Evolutionary conservation across 129 eudicot species (phyloP), one percentile per base, ranked within the genome.

Genomic region (Helianthus annuus): DNA sequence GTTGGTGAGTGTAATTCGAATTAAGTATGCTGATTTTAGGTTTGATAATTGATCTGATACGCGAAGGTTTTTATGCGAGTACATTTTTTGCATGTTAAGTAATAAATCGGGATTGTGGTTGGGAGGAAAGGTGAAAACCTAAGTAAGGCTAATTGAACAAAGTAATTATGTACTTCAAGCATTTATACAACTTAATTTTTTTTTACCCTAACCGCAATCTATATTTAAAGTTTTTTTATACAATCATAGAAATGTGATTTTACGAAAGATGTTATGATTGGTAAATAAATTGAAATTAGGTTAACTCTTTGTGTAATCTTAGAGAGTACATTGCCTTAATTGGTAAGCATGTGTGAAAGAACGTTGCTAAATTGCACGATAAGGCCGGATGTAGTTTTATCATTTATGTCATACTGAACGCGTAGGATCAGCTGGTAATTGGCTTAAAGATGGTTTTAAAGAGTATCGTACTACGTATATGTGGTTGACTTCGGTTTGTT

Each of bases 381-480:
- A 9, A 22, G 64, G 38, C 39, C n/a, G n/a, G n/a, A 9, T 57
- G 10, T 57, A 24, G 29, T 57, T 53, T 57, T 32, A 32, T 32
- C 36, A 32, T 32, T 32, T 24, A 57, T 6, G 64, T 57, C 38
- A 34, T 32, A 61, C 10, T 34, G 4, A 6, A 48, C 12, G 72
- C 49, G 72, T 52, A 40, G 61, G 74, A 6, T 6, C 52, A 49
- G 10, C 48, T 32, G 65, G 58, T n/a, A 29, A 10, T 16, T 12
- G 38, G 64, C 14, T 54, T 68, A 39, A 48, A 22, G 29, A 66
- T 17, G 66, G 19, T 51, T 13, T 45, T 69, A 46, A n/a, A 32
- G 75, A 48, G 56, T 69, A 54, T 48, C 9, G 22, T 10, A 10
- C 32, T 77, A 32, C 48, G 27, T 76, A 68, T 59, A 52, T 76